A percentile compares a stretch with the other conserved stretches of the same genome.
These are phyloP conservation scores for Ormosia emarginata DNA, from an alignment of 306 rosid species.

Conservation along the genomic window DNA sequence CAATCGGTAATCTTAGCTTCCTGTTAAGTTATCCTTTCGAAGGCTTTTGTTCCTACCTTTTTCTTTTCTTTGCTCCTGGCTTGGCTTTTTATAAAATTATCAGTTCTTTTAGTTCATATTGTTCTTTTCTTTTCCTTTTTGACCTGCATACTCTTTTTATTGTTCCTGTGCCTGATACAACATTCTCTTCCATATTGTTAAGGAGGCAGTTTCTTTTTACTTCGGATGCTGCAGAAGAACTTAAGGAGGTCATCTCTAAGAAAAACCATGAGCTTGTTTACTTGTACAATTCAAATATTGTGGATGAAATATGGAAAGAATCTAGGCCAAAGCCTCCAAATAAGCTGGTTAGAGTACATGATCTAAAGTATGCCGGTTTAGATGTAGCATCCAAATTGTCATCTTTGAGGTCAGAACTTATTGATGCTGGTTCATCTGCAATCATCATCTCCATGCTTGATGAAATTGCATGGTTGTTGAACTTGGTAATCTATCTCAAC, in stretches of 20 bases:
- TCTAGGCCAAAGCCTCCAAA: slow-evolving; percentile 69
- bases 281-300: slow-evolving; percentile 70
- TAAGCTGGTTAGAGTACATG: slow-evolving; percentile 72
- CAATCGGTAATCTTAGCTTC: background rate
- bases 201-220: slow-evolving; percentile 99
- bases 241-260: slow-evolving; percentile 65
- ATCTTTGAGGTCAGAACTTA: slow-evolving; percentile 73
- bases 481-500: slow-evolving; percentile 64
- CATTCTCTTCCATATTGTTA: slow-evolving; percentile 53
- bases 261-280: slow-evolving; percentile 79
- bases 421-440: slow-evolving; percentile 69
- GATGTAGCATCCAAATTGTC: slow-evolving; percentile 78
- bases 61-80: background rate
- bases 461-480: slow-evolving; percentile 94
- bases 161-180: slow-evolving; percentile 47
- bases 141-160: background rate
- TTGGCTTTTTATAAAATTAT: background rate
- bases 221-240: slow-evolving; percentile 85
- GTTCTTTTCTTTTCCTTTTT: background rate
- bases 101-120: background rate
- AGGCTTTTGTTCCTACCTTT: background rate
- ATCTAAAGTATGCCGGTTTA: slow-evolving; percentile 75
- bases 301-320: slow-evolving; percentile 85
- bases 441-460: slow-evolving; percentile 86
- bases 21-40: background rate